Evolutionary conservation across 2,329 filamentous ascomycete genomes (phyloP).

Genomic region (Alternaria gaisen): DNA sequence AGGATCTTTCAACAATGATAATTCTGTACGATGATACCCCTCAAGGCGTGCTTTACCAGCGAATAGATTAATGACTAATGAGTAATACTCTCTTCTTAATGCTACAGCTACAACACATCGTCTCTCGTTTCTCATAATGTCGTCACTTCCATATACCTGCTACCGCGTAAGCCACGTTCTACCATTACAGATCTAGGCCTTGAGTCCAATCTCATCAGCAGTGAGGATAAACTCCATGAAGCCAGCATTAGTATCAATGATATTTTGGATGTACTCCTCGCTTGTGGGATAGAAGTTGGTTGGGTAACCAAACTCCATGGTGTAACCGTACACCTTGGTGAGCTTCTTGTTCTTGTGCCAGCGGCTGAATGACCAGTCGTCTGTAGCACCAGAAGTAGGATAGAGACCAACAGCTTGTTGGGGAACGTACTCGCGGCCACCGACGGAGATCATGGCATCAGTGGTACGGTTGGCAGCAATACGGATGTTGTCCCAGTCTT

Average conservation of each 20-base stretch:
- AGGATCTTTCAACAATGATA: neutral
- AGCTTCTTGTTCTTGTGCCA: constrained; percentile 48
- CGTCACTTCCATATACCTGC: constrained; percentile 1
- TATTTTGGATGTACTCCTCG: constrained; percentile 53
- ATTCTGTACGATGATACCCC: neutral
- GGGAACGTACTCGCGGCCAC: constrained; percentile 43
- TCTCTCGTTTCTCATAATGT: constrained; percentile 7
- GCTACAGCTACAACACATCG: neutral
- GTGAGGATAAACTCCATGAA: constrained; percentile 55
- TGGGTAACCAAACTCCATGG: constrained; percentile 53
- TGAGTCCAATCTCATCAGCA: constrained; percentile 46
- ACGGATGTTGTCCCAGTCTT: constrained; percentile 47
- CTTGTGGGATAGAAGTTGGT: constrained; percentile 54
- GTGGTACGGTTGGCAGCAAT: constrained; percentile 45
- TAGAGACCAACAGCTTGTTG: constrained; percentile 51
- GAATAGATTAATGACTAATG: neutral
- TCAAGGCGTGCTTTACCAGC: neutral
- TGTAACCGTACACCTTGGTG: constrained; percentile 54
- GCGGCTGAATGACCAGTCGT: constrained; percentile 51
- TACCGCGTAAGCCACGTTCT: neutral
- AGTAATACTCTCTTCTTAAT: neutral
- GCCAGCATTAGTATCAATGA: constrained; percentile 54
- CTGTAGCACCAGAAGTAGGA: constrained; percentile 48
- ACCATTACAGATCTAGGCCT: constrained; percentile 17
- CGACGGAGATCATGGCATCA: constrained; percentile 48